Evolutionary conservation across 306 rosid genomes (phyloP).

Genomic region (Malus orientalis): DNA sequence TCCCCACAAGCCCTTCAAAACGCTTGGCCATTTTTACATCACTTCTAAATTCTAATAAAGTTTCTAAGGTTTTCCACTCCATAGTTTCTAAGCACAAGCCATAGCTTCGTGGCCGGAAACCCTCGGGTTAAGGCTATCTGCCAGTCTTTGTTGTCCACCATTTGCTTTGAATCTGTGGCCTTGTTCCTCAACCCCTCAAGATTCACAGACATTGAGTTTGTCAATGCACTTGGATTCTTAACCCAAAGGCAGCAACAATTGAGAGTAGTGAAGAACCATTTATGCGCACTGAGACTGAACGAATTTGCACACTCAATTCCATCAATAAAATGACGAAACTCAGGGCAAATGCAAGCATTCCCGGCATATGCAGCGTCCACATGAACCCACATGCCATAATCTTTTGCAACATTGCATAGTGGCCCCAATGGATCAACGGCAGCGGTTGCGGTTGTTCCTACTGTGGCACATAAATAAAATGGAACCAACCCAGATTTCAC

Average conservation of each 20-base stretch:
- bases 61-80: slow-evolving; percentile 10
- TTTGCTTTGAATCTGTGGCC: slow-evolving; percentile 5
- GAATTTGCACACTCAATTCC: slow-evolving; percentile 26
- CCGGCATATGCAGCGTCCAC: slow-evolving; percentile 41
- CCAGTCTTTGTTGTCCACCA: slow-evolving; percentile 20
- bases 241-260: slow-evolving; percentile 43
- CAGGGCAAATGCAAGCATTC: slow-evolving; percentile 37
- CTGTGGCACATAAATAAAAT: slow-evolving; percentile 17
- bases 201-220: slow-evolving; percentile 6
- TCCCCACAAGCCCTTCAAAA: slow-evolving; percentile 6
- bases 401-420: slow-evolving; percentile 18
- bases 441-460: slow-evolving; percentile 36
- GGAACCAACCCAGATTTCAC: slow-evolving; percentile 22
- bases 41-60: slow-evolving; percentile 2
- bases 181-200: slow-evolving; percentile 19
- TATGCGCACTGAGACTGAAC: slow-evolving; percentile 36
- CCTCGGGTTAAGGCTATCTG: slow-evolving; percentile 15
- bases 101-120: slow-evolving; percentile 7
- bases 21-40: slow-evolving; percentile 13
- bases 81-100: slow-evolving; percentile 19
- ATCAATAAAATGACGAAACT: slow-evolving; percentile 29
- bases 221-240: neutral
- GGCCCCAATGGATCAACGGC: slow-evolving; percentile 28
- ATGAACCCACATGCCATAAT: slow-evolving; percentile 37
- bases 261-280: slow-evolving; percentile 28